These are phyloP conservation scores for Erodium chrysanthum DNA, from an alignment of 441 rosid species.

Conservation along the genomic window DNA sequence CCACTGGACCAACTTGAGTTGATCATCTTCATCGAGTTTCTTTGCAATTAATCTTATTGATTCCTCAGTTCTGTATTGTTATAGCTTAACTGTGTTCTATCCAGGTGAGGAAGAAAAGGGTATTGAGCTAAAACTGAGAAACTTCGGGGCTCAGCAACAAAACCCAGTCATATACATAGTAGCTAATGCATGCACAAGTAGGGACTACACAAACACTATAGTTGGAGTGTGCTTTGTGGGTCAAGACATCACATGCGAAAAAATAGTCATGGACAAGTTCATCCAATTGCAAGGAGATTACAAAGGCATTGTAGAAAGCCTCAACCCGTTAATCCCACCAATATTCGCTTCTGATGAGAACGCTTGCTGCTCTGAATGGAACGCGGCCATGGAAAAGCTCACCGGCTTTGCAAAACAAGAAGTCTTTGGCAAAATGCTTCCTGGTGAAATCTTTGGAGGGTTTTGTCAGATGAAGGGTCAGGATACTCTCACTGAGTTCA, in stretches of 20 bases:
- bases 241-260: slow-evolving; percentile 68
- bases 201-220: slow-evolving; percentile 44
- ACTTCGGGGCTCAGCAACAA: slow-evolving; percentile 37
- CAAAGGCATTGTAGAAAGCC: slow-evolving; percentile 51
- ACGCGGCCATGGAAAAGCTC: slow-evolving; percentile 65
- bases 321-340: slow-evolving; percentile 69
- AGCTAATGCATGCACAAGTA: slow-evolving; percentile 65
- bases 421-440: slow-evolving; percentile 42
- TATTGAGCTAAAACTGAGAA: slow-evolving; percentile 54
- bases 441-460: slow-evolving; percentile 64
- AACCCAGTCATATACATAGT: slow-evolving; percentile 42
- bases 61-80: neutral
- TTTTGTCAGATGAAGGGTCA: slow-evolving; percentile 48
- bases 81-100: slow-evolving; percentile 9
- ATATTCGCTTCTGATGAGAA: slow-evolving; percentile 56
- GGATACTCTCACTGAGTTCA: slow-evolving; percentile 55
- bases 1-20: too few species aligned
- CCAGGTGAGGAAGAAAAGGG: slow-evolving; percentile 61
- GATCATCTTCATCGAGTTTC: too few species aligned
- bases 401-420: slow-evolving; percentile 68
- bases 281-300: slow-evolving; percentile 61
- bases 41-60: too few species aligned
- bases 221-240: slow-evolving; percentile 72
- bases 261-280: slow-evolving; percentile 40
- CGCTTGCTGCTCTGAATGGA: slow-evolving; percentile 75